These are phyloP conservation scores for Diatrype stigma DNA, from an alignment of 2,329 filamentous ascomycete genomes.

Conservation along the genomic window DNA sequence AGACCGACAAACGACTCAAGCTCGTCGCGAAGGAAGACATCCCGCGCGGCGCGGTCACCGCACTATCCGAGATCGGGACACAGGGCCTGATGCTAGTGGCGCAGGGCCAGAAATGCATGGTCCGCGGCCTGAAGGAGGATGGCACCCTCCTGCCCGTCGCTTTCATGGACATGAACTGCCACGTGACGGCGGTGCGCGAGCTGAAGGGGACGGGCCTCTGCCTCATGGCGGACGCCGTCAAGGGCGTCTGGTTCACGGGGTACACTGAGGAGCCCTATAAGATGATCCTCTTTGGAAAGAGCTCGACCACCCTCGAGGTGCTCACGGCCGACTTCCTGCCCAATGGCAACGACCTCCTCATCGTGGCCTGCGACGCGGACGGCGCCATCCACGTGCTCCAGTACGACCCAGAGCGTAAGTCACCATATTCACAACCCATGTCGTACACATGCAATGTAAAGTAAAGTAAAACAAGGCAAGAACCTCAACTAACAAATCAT, in stretches of 20 bases:
- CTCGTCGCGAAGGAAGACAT: slow-evolving; percentile 87
- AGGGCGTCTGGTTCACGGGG: slow-evolving; percentile 93
- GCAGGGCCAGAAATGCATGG: slow-evolving; percentile 96
- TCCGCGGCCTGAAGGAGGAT: slow-evolving; percentile 92
- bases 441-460: no score
- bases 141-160: slow-evolving; percentile 88
- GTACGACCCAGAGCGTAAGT: slow-evolving; percentile 89
- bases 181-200: slow-evolving; percentile 81
- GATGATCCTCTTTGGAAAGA: slow-evolving; percentile 90
- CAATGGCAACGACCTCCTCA: slow-evolving; percentile 74
- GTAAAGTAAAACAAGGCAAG: no score
- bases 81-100: slow-evolving; percentile 86
- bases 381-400: slow-evolving; percentile 85
- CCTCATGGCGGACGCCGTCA: slow-evolving; percentile 83
- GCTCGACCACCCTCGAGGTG: slow-evolving; percentile 71
- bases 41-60: slow-evolving; percentile 84
- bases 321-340: slow-evolving; percentile 84
- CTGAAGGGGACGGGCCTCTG: slow-evolving; percentile 80
- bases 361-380: slow-evolving; percentile 79
- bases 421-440: neutral
- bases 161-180: slow-evolving; percentile 96
- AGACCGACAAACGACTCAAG: slow-evolving; percentile 82
- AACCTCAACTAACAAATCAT: slow-evolving; percentile 18
- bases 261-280: slow-evolving; percentile 97
- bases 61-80: slow-evolving; percentile 76